Evolutionary conservation across 75 land plant species (phyloP).

Genomic region (Pinus tabuliformis): DNA sequence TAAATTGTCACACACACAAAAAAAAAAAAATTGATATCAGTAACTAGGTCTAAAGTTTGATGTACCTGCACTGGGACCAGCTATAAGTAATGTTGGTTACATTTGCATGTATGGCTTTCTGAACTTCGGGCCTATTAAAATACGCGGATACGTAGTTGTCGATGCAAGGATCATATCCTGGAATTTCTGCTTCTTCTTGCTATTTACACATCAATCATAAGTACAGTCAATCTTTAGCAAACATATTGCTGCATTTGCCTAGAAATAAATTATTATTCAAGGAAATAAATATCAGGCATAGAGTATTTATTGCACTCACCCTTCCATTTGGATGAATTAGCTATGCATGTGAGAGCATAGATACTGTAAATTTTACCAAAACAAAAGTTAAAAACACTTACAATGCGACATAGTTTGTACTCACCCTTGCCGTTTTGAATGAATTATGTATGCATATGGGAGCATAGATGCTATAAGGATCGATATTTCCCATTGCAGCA

Average conservation of each 20-base stretch:
- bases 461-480: conserved; percentile 82
- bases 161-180: conserved; percentile 62
- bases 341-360: no score
- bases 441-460: conserved; percentile 29
- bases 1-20: no score
- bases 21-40: no score
- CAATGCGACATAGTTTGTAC: background rate
- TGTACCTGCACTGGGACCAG: conserved; percentile 63
- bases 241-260: background rate
- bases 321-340: no score
- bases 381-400: no score
- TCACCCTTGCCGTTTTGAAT: background rate
- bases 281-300: no score
- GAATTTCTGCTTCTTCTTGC: background rate
- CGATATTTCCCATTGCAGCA: conserved; percentile 66
- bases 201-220: background rate
- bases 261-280: background rate
- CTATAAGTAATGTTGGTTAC: conserved; percentile 24
- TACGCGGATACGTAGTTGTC: conserved; percentile 37
- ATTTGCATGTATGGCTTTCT: conserved; percentile 77
- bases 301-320: no score
- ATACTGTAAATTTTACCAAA: no score
- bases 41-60: conserved; percentile 31
- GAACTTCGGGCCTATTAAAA: conserved; percentile 61
- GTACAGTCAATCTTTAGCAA: background rate